These are phyloP conservation scores for Cyanophora paradoxa DNA, from an alignment of 78 protist genomes.

Conservation along the genomic window DNA sequence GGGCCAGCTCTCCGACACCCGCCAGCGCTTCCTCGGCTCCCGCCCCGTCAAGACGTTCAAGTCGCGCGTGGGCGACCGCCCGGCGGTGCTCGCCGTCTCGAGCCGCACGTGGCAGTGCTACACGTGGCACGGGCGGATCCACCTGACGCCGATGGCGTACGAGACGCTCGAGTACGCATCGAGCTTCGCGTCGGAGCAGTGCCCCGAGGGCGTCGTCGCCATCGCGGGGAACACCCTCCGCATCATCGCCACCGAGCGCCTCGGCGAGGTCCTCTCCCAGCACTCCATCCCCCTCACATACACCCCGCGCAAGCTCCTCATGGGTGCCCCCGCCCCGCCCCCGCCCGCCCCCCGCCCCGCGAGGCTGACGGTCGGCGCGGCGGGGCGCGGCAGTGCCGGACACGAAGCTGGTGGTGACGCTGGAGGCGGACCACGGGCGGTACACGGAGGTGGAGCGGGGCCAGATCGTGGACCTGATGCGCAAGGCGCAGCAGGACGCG, in stretches of 20 bases:
- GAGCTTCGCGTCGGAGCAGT: conserved; percentile 72
- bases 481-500: neutral
- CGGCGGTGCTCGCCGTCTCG: conserved; percentile 84
- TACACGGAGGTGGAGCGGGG: conserved; percentile 24
- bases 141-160: conserved; percentile 68
- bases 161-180: conserved; percentile 73
- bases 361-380: conserved; percentile 19
- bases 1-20: conserved; percentile 78
- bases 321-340: too few species aligned
- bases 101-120: conserved; percentile 80
- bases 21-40: conserved; percentile 76
- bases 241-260: conserved; percentile 63
- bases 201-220: conserved; percentile 89
- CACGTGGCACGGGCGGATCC: conserved; percentile 22
- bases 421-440: neutral
- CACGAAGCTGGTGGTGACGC: neutral
- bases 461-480: neutral
- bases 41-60: conserved; percentile 61
- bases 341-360: neutral
- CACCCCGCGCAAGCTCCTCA: conserved; percentile 73
- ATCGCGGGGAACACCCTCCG: conserved; percentile 63
- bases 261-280: conserved; percentile 79
- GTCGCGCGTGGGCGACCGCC: conserved; percentile 24
- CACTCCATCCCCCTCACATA: conserved; percentile 30
- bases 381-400: neutral